Percentiles rank a stretch among this genome's conserved stretches.
These are phyloP conservation scores for Arthroderma sp. DNA, from an alignment of 2,329 filamentous ascomycete species.

Conservation along the genomic window DNA sequence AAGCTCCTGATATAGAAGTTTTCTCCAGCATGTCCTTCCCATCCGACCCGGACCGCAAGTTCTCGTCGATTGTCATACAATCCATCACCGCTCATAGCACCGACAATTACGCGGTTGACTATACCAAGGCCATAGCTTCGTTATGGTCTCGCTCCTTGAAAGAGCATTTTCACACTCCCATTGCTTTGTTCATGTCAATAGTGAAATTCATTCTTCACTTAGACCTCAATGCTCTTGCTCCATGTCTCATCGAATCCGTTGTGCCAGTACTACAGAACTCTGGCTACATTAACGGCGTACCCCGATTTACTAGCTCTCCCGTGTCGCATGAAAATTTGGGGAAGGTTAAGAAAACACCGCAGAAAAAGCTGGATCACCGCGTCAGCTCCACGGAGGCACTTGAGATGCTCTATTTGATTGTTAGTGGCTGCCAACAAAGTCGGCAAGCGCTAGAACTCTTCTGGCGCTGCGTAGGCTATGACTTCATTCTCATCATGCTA, in stretches of 20 bases:
- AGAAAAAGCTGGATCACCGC: constrained; percentile 33
- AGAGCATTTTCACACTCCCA: constrained; percentile 39
- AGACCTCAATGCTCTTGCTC: constrained; percentile 26
- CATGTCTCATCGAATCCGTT: constrained; percentile 28
- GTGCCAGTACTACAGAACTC: constrained; percentile 32
- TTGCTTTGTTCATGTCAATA: constrained; percentile 33
- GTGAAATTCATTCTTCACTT: constrained; percentile 31
- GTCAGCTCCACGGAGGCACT: constrained; percentile 46
- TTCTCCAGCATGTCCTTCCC: constrained; percentile 44
- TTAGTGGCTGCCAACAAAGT: constrained; percentile 35
- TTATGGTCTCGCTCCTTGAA: constrained; percentile 46
- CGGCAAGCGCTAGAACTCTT: constrained; percentile 36
- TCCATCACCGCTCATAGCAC: constrained; percentile 34
- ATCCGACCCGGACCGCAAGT: constrained; percentile 35
- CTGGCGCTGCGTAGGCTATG: constrained; percentile 46
- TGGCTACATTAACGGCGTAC: constrained; percentile 45
- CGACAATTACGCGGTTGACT: constrained; percentile 37
- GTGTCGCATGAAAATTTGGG: constrained; percentile 31
- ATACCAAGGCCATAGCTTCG: constrained; percentile 40
- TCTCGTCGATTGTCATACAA: constrained; percentile 46
- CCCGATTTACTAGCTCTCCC: constrained; percentile 37
- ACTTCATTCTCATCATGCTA: constrained; percentile 48
- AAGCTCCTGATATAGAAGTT: constrained; percentile 43
- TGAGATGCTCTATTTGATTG: constrained; percentile 42
- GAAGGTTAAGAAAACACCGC: constrained; percentile 31